A percentile compares a stretch with the other conserved stretches of the same genome.
Evolutionary conservation across 345 rosid genomes (phyloP).

Genomic region (Sisymbrium altissimum): DNA sequence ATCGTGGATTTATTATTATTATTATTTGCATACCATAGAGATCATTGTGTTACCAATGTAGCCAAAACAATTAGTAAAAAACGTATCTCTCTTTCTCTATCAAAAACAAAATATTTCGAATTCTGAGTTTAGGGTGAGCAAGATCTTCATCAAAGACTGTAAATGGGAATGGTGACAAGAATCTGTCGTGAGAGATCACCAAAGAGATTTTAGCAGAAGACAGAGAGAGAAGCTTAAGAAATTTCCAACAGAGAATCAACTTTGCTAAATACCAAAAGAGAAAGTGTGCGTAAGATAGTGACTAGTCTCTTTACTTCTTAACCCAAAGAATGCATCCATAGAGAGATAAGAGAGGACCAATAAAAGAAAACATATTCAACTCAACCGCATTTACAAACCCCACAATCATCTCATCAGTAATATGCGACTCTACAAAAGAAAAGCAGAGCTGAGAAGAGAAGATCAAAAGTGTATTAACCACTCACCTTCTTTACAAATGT

Average conservation of each 20-base stretch:
- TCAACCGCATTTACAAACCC: conserved; percentile 22
- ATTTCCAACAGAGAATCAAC: background rate
- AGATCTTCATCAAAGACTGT: background rate
- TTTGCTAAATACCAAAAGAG: conserved; percentile 13
- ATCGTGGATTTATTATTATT: background rate
- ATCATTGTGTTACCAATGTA: background rate
- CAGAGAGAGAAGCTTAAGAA: background rate
- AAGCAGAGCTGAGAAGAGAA: background rate
- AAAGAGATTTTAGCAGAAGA: background rate
- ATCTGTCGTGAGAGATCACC: background rate
- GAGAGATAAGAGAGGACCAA: background rate
- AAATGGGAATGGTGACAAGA: background rate
- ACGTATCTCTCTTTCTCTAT: background rate
- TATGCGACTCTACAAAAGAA: conserved; percentile 20
- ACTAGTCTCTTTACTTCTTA: background rate
- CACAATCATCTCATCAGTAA: conserved; percentile 24
- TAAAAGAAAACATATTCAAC: background rate
- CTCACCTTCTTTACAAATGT: conserved; percentile 10
- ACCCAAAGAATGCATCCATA: background rate
- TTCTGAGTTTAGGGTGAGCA: background rate
- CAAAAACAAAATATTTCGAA: background rate
- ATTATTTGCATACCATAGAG: no score
- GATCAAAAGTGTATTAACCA: conserved; percentile 22
- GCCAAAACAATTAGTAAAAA: background rate
- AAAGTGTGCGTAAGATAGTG: background rate